Conservation (phyloP, 352 stramenopile species). For the Peronospora destructor region DNA sequence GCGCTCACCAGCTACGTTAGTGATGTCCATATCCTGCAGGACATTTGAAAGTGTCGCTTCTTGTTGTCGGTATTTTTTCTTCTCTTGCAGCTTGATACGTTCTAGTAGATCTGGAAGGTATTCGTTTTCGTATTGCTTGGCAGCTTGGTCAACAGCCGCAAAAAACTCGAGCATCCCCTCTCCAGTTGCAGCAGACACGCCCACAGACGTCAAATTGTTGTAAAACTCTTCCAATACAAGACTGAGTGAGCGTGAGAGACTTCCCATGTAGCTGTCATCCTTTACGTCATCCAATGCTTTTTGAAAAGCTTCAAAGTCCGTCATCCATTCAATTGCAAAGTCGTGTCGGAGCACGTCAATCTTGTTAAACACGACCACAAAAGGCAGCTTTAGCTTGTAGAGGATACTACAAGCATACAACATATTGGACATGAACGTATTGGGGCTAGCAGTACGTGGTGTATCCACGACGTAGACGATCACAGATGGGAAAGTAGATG, state of each 20-base stretch:
- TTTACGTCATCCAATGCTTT: slow-evolving; percentile 88
- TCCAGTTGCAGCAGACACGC: slow-evolving; percentile 93
- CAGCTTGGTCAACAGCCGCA: slow-evolving; percentile 79
- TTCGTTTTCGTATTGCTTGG: slow-evolving; percentile 82
- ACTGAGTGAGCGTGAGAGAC: slow-evolving; percentile 86
- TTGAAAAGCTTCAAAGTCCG: slow-evolving; percentile 98
- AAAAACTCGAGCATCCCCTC: slow-evolving; percentile 94
- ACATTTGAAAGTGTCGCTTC: slow-evolving; percentile 54
- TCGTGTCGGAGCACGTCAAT: slow-evolving; percentile 92
- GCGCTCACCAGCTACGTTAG: slow-evolving; percentile 27
- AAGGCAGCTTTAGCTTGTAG: slow-evolving; percentile 95
- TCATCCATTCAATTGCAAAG: slow-evolving; percentile 97
- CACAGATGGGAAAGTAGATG: slow-evolving; percentile 94
- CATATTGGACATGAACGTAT: slow-evolving; percentile 99
- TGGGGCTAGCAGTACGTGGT: slow-evolving; percentile 90
- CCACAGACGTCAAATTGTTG: slow-evolving; percentile 89
- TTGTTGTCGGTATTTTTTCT: slow-evolving; percentile 39
- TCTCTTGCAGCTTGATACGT: slow-evolving; percentile 56
- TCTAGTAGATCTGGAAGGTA: slow-evolving; percentile 74
- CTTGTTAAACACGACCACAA: slow-evolving; percentile 99
- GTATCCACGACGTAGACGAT: slow-evolving; percentile 98
- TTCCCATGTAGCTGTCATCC: slow-evolving; percentile 90
- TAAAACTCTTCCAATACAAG: slow-evolving; percentile 91
- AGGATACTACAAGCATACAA: slow-evolving; percentile 98
- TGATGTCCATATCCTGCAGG: slow-evolving; percentile 79